A percentile compares a stretch with the other conserved stretches of the same genome.
phyloP scores from a whole-genome alignment of 2,329 filamentous ascomycete genomes.

The Fusarium newnesense region DNA sequence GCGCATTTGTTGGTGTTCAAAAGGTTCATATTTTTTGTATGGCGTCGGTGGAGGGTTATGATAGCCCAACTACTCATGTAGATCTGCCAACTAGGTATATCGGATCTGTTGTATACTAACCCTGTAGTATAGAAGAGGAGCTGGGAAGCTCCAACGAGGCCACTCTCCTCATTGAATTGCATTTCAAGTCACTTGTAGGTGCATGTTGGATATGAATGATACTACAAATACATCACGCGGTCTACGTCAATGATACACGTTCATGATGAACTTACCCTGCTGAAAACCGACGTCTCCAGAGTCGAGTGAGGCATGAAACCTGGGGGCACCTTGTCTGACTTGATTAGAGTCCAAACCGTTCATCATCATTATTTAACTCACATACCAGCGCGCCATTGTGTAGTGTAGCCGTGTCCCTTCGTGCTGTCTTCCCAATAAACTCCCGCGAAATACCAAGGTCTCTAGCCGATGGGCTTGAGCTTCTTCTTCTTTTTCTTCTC shows the following conservation, averaged over 20 bases:
- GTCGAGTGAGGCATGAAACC: constrained; percentile 14
- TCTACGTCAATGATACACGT: constrained; percentile 2
- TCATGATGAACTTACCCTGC: constrained; percentile 33
- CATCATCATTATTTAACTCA: constrained; percentile 47
- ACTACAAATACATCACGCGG: constrained; percentile 17
- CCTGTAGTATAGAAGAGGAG: constrained; percentile 46
- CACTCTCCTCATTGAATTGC: constrained; percentile 50
- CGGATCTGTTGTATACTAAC: constrained; percentile 48
- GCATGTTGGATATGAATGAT: constrained; percentile 1
- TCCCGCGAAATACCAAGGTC: constrained; percentile 3
- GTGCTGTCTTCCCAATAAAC: constrained; percentile 18
- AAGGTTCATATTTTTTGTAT: constrained; percentile 48
- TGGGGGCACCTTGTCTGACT: constrained; percentile 37
- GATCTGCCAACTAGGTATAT: constrained; percentile 39
- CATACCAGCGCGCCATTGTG: constrained; percentile 39
- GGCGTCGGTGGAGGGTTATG: constrained; percentile 44
- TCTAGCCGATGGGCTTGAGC: constrained; percentile 69
- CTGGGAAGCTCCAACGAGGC: constrained; percentile 44
- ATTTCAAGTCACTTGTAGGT: constrained; percentile 15
- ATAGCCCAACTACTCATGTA: constrained; percentile 40
- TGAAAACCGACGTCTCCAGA: constrained; percentile 7
- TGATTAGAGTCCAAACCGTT: constrained; percentile 47
- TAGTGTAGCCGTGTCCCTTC: constrained; percentile 23
- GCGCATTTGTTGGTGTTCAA: constrained; percentile 53
- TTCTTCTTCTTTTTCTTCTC: constrained; percentile 77